Conservation (phyloP, 805 yeast species). For the Metschnikowia colocasiae region DNA sequence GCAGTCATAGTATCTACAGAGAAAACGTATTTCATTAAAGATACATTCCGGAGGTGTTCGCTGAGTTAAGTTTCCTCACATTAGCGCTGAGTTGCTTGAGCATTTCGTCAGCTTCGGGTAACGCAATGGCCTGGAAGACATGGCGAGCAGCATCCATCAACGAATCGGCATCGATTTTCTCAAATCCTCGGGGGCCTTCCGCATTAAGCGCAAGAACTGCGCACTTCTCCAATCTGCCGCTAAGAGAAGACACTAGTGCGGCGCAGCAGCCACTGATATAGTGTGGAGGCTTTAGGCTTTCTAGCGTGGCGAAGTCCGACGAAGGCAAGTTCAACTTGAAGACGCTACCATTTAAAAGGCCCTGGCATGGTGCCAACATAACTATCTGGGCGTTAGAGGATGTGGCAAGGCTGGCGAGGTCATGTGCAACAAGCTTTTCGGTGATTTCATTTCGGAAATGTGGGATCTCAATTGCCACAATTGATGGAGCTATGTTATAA, state of each 20-base stretch:
- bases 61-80: constrained; percentile 24
- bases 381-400: constrained; percentile 22
- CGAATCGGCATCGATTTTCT: constrained; percentile 46
- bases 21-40: constrained; percentile 6
- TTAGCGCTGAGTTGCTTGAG: constrained; percentile 19
- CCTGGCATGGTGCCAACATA: constrained; percentile 34
- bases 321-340: constrained; percentile 21
- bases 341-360: constrained; percentile 29
- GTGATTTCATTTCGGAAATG: constrained; percentile 36
- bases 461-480: constrained; percentile 28
- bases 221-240: constrained; percentile 1
- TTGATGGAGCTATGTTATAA: constrained; percentile 5
- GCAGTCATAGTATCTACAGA: background rate
- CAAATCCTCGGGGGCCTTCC: constrained; percentile 62
- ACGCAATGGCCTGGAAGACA: constrained; percentile 7
- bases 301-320: constrained; percentile 16
- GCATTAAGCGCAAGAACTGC: constrained; percentile 42
- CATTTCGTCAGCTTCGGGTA: constrained; percentile 2
- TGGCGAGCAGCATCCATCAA: constrained; percentile 29
- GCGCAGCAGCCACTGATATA: constrained; percentile 57
- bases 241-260: constrained; percentile 31
- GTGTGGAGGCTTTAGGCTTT: constrained; percentile 54
- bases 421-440: constrained; percentile 27
- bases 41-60: constrained; percentile 27
- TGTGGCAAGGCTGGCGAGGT: constrained; percentile 18